Conservation (phyloP, 257 asterid genomes). For the Ehretia macrophylla region DNA sequence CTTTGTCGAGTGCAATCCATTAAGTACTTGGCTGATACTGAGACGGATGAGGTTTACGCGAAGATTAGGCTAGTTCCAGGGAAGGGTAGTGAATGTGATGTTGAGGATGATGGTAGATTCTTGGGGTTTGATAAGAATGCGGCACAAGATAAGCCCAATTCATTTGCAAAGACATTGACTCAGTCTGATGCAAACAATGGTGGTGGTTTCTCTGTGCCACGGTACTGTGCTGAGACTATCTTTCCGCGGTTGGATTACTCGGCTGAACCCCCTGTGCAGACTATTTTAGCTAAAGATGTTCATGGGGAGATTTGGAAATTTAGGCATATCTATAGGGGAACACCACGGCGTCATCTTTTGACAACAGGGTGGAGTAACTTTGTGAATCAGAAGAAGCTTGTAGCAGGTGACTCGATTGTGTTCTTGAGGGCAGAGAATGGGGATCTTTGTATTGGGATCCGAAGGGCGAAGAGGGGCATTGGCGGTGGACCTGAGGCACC, state of each 20-base stretch:
- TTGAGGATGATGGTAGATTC: conserved; percentile 26
- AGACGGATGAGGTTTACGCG: conserved; percentile 73
- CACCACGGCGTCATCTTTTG: conserved; percentile 71
- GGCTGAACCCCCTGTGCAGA: conserved; percentile 85
- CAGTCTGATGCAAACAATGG: conserved; percentile 86
- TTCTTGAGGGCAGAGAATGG: conserved; percentile 72
- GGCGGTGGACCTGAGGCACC: conserved; percentile 44
- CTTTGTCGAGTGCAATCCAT: conserved; percentile 46
- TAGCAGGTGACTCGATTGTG: conserved; percentile 77
- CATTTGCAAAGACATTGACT: conserved; percentile 74
- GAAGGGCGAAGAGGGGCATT: conserved; percentile 68
- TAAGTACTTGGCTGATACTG: conserved; percentile 61
- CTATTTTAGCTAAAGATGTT: conserved; percentile 63
- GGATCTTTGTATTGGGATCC: conserved; percentile 60
- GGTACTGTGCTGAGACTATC: conserved; percentile 83
- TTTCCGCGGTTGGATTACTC: conserved; percentile 74
- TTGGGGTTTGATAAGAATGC: conserved; percentile 38
- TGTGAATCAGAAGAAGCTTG: conserved; percentile 79
- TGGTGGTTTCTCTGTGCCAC: conserved; percentile 79
- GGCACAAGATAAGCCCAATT: conserved; percentile 52
- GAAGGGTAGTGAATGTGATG: conserved; percentile 27
- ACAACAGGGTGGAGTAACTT: conserved; percentile 87
- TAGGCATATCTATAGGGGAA: conserved; percentile 75
- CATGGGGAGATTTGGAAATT: conserved; percentile 70
- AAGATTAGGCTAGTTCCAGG: conserved; percentile 47